A percentile compares a stretch with the other conserved stretches of the same genome.
phyloP scores from a whole-genome alignment of 2,329 filamentous ascomycete species.

The Sporothrix luriei region DNA sequence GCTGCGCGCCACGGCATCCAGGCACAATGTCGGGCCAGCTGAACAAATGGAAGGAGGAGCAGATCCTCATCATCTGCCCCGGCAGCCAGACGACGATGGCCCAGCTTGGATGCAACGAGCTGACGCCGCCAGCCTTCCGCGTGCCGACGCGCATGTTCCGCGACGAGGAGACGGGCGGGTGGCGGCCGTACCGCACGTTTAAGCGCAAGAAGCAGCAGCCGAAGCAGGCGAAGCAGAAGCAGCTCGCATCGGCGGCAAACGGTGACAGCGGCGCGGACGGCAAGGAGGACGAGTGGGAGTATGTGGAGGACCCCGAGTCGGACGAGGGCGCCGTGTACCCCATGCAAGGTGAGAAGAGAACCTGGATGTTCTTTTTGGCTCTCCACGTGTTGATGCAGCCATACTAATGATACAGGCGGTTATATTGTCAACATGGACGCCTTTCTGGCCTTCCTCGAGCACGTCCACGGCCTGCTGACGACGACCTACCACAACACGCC shows the following conservation, averaged over 20 bases:
- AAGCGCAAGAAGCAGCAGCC: slow-evolving; percentile 57
- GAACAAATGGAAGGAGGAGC: slow-evolving; percentile 66
- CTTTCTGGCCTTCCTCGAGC: slow-evolving; percentile 89
- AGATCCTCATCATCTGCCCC: slow-evolving; percentile 71
- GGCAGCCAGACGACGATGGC: slow-evolving; percentile 89
- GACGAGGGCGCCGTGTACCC: slow-evolving; percentile 90
- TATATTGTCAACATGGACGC: slow-evolving; percentile 87
- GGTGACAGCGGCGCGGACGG: slow-evolving; percentile 46
- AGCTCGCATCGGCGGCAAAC: slow-evolving; percentile 8
- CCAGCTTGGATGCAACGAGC: slow-evolving; percentile 85
- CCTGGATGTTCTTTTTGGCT: background rate
- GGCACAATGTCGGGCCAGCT: slow-evolving; percentile 56
- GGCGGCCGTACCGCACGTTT: slow-evolving; percentile 74
- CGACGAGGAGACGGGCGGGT: slow-evolving; percentile 76
- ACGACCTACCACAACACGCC: slow-evolving; percentile 96
- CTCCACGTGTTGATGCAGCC: background rate
- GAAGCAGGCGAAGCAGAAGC: slow-evolving; percentile 48
- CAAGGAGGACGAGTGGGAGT: slow-evolving; percentile 65
- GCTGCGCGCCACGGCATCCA: background rate
- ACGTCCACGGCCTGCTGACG: slow-evolving; percentile 86
- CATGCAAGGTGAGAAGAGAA: slow-evolving; percentile 49
- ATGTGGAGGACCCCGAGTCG: slow-evolving; percentile 85
- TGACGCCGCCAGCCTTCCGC: slow-evolving; percentile 85
- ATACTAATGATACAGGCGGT: slow-evolving; percentile 56
- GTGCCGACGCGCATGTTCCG: slow-evolving; percentile 94